These are phyloP conservation scores for Pythium coloratum DNA, from an alignment of 352 stramenopile genomes.

Conservation along the genomic window DNA sequence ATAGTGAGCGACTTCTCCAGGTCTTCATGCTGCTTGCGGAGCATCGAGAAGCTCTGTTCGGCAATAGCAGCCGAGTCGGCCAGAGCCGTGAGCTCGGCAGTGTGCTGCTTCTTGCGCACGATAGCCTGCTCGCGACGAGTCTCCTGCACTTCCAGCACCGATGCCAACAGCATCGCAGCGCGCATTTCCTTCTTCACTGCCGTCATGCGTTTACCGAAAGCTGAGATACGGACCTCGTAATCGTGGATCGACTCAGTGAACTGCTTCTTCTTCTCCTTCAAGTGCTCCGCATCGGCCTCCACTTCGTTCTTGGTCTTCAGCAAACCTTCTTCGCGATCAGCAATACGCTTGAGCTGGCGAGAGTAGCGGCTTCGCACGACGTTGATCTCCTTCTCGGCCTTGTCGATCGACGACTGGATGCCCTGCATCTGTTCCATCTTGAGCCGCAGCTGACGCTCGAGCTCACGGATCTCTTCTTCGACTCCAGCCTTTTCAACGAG, in stretches of 20 bases:
- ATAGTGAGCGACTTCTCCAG: conserved; percentile 71
- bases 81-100: conserved; percentile 64
- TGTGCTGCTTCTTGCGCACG: conserved; percentile 76
- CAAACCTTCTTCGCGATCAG: conserved; percentile 70
- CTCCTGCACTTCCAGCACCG: conserved; percentile 75
- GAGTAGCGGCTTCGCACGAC: conserved; percentile 71
- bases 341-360: conserved; percentile 78
- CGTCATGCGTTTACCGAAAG: conserved; percentile 62
- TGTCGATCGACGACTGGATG: conserved; percentile 71
- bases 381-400: conserved; percentile 75
- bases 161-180: conserved; percentile 55
- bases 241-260: conserved; percentile 57
- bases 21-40: conserved; percentile 74
- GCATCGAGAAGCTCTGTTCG: conserved; percentile 74
- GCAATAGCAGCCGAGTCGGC: conserved; percentile 68
- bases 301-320: conserved; percentile 75
- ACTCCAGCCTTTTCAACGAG: conserved; percentile 58
- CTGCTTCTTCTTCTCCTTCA: conserved; percentile 53
- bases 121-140: conserved; percentile 60
- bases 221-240: conserved; percentile 48
- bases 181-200: conserved; percentile 71
- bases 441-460: conserved; percentile 65
- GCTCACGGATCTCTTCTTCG: conserved; percentile 69
- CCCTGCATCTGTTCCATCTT: conserved; percentile 55
- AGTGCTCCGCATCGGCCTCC: conserved; percentile 59